These are phyloP conservation scores for Tulasnella sp. DNA, from an alignment of 768 basidiomycete species.

Conservation along the genomic window DNA sequence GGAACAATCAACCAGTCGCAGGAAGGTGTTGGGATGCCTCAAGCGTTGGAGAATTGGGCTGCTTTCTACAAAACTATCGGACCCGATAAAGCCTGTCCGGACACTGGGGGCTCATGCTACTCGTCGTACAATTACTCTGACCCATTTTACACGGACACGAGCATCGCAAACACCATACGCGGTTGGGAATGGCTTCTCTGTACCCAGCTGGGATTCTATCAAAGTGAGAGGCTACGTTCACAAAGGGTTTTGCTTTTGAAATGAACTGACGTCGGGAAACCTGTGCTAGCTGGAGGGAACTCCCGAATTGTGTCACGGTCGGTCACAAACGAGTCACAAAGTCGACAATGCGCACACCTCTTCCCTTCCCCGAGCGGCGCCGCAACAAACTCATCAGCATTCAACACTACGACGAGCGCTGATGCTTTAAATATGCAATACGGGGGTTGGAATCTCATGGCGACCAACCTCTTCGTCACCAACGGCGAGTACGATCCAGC, in stretches of 20 bases:
- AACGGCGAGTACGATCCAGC: slow-evolving; percentile 28
- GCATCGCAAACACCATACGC: not conserved
- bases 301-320: not conserved
- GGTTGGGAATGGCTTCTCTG: slow-evolving; percentile 21
- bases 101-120: slow-evolving; percentile 15
- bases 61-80: not conserved
- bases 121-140: slow-evolving; percentile 19
- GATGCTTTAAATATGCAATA: not conserved
- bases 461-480: slow-evolving; percentile 13
- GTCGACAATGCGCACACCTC: not conserved
- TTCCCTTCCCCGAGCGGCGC: not conserved
- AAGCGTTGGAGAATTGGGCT: slow-evolving; percentile 9
- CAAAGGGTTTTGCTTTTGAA: not conserved
- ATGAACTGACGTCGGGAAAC: not conserved
- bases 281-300: not conserved
- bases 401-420: not conserved
- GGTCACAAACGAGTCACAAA: not conserved
- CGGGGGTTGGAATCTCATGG: slow-evolving; percentile 24
- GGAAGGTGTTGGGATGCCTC: slow-evolving; percentile 9
- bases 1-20: not conserved
- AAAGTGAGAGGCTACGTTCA: not conserved
- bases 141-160: not conserved
- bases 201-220: slow-evolving; percentile 15
- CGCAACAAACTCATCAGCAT: not conserved
- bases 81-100: slow-evolving; percentile 3